Evolutionary conservation across 495 filamentous ascomycete species (phyloP), one percentile per base, ranked within the genome.

Genomic region (Podospora sp.): DNA sequence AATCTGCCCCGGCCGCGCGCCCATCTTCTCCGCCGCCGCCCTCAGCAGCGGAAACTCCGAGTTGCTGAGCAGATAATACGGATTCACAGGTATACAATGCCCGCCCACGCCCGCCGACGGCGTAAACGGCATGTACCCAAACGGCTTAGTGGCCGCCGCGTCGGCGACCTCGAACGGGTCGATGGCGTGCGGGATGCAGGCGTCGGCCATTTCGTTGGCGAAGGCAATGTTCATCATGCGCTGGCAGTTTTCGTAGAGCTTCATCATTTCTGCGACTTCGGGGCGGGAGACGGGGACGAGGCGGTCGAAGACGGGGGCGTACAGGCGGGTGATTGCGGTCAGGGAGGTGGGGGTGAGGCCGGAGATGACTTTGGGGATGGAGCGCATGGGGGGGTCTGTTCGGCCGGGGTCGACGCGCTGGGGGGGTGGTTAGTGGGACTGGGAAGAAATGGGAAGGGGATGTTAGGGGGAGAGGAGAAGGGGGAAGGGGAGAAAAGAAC

Each of bases 171-270:
- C 79, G 64, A 72, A 76, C 1, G 76, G 71, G 59, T 79, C 73
- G 51, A 81, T 80, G 18, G 66, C 73, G 62, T 74, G 74, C 9
- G 65, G 59, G 25, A 71, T 21, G 63, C 78, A 81, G 25, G 78
- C 78, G 66, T 81, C 76, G 16, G 77, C 76, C 73, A 81, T 78
- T 58, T 81, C 77, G 68, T 81, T 81, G 62, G 71, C 77, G 60
- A 76, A 79, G 26, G 78, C 73, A 62, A 81, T 80, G 46, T 66
- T 62, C 12, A 79, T 65, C 75, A 80, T 81, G n/a, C 78, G 69
- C 58, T 79, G 73, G 68, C 77, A 80, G 50, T 71, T 84, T 69
- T 80, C 78, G 66, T 78, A 79, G 5, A 80, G 66, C 68, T 80
- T 80, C 9, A 71, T 78, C 78, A 80, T 80, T 66, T 79, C 77